These are phyloP conservation scores for Clarireedia monteithiana DNA, from an alignment of 2,329 filamentous ascomycete species.

Conservation along the genomic window DNA sequence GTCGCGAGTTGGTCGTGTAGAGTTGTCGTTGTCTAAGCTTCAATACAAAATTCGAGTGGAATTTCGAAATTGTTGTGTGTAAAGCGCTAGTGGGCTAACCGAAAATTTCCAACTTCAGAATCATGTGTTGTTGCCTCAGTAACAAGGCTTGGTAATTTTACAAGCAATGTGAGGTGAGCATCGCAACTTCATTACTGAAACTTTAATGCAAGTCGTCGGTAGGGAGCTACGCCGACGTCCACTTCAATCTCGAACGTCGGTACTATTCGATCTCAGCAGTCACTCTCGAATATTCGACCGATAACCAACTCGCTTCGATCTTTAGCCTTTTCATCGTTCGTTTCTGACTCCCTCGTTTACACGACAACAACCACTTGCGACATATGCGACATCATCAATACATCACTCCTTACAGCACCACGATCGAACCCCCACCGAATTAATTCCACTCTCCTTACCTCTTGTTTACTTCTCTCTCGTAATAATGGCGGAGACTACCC, in stretches of 20 bases:
- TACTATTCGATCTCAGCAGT: not conserved
- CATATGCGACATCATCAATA: not conserved
- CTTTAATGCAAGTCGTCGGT: not conserved
- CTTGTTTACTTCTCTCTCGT: not conserved
- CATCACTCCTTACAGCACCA: slow-evolving; percentile 3
- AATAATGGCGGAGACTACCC: slow-evolving; percentile 30
- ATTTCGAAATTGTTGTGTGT: slow-evolving; percentile 16
- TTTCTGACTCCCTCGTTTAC: not conserved
- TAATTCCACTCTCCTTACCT: not conserved
- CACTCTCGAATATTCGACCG: too few species aligned
- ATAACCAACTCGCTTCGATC: not conserved
- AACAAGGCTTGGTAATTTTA: not conserved
- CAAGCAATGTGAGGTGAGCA: not conserved
- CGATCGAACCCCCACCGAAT: not conserved
- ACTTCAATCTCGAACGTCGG: not conserved
- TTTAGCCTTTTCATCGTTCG: not conserved
- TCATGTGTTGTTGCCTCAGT: not conserved
- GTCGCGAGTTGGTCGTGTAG: slow-evolving; percentile 21
- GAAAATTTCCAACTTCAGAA: slow-evolving; percentile 1
- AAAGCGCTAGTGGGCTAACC: slow-evolving; percentile 6
- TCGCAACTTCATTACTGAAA: slow-evolving; percentile 1
- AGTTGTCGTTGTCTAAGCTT: slow-evolving; percentile 15
- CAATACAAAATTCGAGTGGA: not conserved
- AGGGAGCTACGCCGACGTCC: slow-evolving; percentile 2
- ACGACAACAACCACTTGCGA: not conserved